Conservation (phyloP, 2,329 filamentous ascomycete species). For the Microcyclospora pomicola region DNA sequence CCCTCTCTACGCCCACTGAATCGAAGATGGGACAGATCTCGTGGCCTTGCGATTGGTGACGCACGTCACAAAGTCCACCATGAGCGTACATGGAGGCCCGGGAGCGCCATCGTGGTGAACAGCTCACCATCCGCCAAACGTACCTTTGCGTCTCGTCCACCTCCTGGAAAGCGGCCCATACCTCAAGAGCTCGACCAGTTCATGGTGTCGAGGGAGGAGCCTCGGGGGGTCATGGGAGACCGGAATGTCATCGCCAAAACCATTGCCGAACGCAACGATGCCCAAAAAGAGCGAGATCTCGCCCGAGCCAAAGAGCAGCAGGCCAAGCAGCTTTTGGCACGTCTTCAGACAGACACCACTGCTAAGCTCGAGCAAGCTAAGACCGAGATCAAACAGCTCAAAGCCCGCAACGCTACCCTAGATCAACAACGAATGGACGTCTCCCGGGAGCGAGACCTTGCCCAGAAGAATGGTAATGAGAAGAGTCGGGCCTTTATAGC, state of each 20-base stretch:
- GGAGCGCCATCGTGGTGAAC: background rate
- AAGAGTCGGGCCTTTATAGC: too few relatives aligned
- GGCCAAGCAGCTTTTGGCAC: too few relatives aligned
- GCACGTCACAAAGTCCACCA: background rate
- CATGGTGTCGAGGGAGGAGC: too few relatives aligned
- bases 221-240: background rate
- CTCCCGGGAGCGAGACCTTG: too few relatives aligned
- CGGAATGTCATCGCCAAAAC: background rate
- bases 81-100: background rate
- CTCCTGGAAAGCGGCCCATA: background rate
- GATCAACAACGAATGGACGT: too few relatives aligned
- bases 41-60: slow-evolving; percentile 12
- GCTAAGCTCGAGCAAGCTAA: too few relatives aligned
- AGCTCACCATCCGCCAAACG: background rate
- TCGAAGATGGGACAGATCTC: slow-evolving; percentile 16
- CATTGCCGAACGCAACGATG: background rate
- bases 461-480: too few relatives aligned
- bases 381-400: too few relatives aligned
- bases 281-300: too few relatives aligned
- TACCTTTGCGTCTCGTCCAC: background rate
- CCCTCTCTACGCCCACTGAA: slow-evolving; percentile 17
- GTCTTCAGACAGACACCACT: too few relatives aligned
- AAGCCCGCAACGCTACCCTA: too few relatives aligned
- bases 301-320: too few relatives aligned
- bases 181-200: background rate